A percentile compares a stretch with the other conserved stretches of the same genome.
phyloP scores from a whole-genome alignment of 495 filamentous ascomycete species.

The Talaromyces wortmannii region DNA sequence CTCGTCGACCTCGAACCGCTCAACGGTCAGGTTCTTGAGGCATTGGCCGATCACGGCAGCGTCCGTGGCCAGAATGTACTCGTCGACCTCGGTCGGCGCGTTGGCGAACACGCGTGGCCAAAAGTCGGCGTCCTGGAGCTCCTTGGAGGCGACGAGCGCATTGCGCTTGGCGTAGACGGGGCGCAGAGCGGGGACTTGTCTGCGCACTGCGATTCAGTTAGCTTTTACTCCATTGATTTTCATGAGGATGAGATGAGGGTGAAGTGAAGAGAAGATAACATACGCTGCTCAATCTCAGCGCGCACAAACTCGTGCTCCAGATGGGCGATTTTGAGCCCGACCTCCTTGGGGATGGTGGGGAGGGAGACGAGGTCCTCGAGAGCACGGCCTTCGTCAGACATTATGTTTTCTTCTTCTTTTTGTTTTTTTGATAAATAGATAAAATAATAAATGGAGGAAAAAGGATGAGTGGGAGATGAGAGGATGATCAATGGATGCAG shows the following conservation, averaged over 20 bases:
- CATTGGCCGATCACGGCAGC: constrained; percentile 55
- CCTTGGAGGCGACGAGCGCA: constrained; percentile 57
- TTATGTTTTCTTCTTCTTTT: background rate
- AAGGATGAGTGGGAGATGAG: background rate
- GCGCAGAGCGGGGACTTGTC: constrained; percentile 24
- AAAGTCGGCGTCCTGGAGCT: constrained; percentile 55
- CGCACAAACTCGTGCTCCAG: constrained; percentile 31
- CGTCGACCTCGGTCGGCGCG: constrained; percentile 74
- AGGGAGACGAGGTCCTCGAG: constrained; percentile 26
- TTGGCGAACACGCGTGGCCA: constrained; percentile 84
- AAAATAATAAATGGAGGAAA: background rate
- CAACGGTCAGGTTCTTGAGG: constrained; percentile 58
- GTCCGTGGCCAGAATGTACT: constrained; percentile 74
- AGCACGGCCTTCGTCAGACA: constrained; percentile 7
- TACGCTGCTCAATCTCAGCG: constrained; percentile 35
- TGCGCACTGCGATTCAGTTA: constrained; percentile 19
- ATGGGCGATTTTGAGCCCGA: constrained; percentile 21
- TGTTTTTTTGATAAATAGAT: background rate
- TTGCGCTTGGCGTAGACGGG: constrained; percentile 68
- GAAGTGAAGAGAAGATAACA: constrained; percentile 9
- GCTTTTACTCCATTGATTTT: background rate
- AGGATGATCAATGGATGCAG: background rate
- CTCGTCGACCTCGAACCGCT: constrained; percentile 67
- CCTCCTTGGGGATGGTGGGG: constrained; percentile 23
- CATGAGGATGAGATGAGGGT: background rate